Base-by-base conservation (phyloP, 805 yeast genomes). In the Candida ipomoeae region DNA sequence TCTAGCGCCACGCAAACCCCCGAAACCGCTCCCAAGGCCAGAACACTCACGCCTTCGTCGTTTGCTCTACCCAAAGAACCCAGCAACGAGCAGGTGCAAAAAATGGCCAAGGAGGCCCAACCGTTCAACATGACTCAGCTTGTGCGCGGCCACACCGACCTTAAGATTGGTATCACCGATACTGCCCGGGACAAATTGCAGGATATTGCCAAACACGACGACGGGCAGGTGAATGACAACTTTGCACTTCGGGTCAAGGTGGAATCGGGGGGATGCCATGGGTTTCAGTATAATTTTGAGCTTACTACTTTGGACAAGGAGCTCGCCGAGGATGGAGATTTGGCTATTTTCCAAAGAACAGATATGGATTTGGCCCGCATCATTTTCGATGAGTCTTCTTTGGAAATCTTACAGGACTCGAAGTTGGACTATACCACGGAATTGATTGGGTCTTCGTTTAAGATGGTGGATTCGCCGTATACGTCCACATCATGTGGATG, bases 211-310 rank as follows among this genome's bases (percentile, higher is more conserved):
- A 57, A 63, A 6, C 73, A 71, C 8, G 95, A 88, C 49, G 56
- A 70, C 7, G 48, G 38, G 8, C 46, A 35, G 46, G 46, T 23
- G 23, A 78, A 84, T 48, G 80, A 82, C 0, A 70, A 81, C 33
- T 61, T 83, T n/a, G 89, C 89, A 0, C 70, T 92, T 17, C 73
- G 86, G 46, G 81, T 92, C 3, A 71, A 76, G 11, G 97, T 94
- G 8, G 97, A 90, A 59, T 86, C 96, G 62, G 99, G 99, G 8
- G 99, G 99, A 1, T 94, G 99, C 65, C 99, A 94, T 66, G 99
- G 99, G 17, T 94, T 89, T 68, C 98, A 94, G 67, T 94, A 94
- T 63, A 79, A 85, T 55, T 71, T 94, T 61, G 78, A 82, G 48
- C 74, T 94, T 41, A 76, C 83, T 3, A 77, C 78, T 51, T 56